Conservation (phyloP, 2,329 filamentous ascomycete genomes). For the Botryotinia narcissicola region DNA sequence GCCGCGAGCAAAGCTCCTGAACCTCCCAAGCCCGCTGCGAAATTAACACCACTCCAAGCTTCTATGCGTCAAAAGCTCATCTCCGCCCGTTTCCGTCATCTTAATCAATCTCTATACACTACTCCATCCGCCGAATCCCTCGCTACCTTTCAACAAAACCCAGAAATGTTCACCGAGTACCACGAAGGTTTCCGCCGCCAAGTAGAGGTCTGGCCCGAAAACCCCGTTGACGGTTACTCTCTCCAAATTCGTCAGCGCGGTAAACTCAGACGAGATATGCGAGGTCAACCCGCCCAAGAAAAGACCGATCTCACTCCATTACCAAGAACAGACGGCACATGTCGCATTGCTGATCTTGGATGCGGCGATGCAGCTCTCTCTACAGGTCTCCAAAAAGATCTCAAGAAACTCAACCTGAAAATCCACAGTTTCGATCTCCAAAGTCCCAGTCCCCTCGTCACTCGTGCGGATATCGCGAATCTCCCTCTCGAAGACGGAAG, state of each 20-base stretch:
- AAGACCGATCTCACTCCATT: slow-evolving; percentile 44
- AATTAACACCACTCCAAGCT: slow-evolving; percentile 87
- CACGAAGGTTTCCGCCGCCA: slow-evolving; percentile 95
- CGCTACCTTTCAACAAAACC: slow-evolving; percentile 75
- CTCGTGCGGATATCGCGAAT: slow-evolving; percentile 82
- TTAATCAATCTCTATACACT: slow-evolving; percentile 96
- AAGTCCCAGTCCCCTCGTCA: slow-evolving; percentile 72
- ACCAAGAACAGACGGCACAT: slow-evolving; percentile 68
- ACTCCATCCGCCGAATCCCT: slow-evolving; percentile 83
- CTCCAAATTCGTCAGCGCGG: slow-evolving; percentile 66
- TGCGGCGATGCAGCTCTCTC: slow-evolving; percentile 89
- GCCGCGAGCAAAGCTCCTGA: slow-evolving; percentile 33
- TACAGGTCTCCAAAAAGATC: slow-evolving; percentile 60
- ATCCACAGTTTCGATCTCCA: slow-evolving; percentile 87
- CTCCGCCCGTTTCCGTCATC: slow-evolving; percentile 91
- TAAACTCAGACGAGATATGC: slow-evolving; percentile 43
- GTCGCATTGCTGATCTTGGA: slow-evolving; percentile 84
- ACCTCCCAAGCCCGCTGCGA: slow-evolving; percentile 44
- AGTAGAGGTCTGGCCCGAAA: slow-evolving; percentile 93
- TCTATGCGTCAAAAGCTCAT: slow-evolving; percentile 94
- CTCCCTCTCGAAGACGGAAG: slow-evolving; percentile 72
- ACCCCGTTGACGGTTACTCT: slow-evolving; percentile 89
- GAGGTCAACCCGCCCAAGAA: slow-evolving; percentile 30
- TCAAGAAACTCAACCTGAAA: slow-evolving; percentile 66
- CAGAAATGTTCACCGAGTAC: slow-evolving; percentile 94